A percentile compares a stretch with the other conserved stretches of the same genome.
Conservation (phyloP, 805 yeast genomes). For the Saturnispora bothae region DNA sequence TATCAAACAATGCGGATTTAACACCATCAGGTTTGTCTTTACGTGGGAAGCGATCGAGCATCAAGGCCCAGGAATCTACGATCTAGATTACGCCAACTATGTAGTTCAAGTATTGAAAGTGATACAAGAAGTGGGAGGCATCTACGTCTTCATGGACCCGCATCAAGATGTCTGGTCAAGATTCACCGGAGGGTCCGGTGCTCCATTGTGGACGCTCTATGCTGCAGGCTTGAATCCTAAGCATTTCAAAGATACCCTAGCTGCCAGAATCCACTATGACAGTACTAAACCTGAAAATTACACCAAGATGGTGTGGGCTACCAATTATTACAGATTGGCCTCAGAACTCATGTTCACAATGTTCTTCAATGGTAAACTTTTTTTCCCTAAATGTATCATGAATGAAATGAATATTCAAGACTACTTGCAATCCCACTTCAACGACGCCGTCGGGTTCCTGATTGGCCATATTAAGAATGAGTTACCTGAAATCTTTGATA, state of each 20-base stretch:
- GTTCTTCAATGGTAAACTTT: conserved; percentile 68
- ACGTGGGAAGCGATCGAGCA: conserved; percentile 95
- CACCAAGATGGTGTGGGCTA: conserved; percentile 89
- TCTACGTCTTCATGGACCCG: conserved; percentile 74
- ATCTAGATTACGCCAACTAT: conserved; percentile 62
- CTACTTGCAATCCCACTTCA: conserved; percentile 56
- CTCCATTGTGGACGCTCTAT: conserved; percentile 86
- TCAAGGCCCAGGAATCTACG: conserved; percentile 74
- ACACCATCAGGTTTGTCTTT: conserved; percentile 61
- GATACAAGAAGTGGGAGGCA: conserved; percentile 53
- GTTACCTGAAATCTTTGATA: conserved; percentile 36
- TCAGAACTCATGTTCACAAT: conserved; percentile 74
- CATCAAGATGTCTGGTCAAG: conserved; percentile 96
- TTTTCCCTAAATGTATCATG: conserved; percentile 66
- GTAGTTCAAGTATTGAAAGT: conserved; percentile 51
- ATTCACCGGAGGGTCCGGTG: conserved; percentile 83
- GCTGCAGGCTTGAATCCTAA: conserved; percentile 81
- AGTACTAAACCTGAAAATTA: conserved; percentile 36
- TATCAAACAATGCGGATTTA: conserved; percentile 73
- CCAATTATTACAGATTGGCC: conserved; percentile 72
- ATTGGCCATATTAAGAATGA: conserved; percentile 29
- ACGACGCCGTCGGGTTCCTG: conserved; percentile 41
- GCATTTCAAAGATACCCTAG: conserved; percentile 62
- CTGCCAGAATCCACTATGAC: conserved; percentile 66
- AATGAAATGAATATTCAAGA: conserved; percentile 71